Base-by-base conservation (phyloP, 1,139 yeast species). In the Arxiozyma slooffiae region DNA sequence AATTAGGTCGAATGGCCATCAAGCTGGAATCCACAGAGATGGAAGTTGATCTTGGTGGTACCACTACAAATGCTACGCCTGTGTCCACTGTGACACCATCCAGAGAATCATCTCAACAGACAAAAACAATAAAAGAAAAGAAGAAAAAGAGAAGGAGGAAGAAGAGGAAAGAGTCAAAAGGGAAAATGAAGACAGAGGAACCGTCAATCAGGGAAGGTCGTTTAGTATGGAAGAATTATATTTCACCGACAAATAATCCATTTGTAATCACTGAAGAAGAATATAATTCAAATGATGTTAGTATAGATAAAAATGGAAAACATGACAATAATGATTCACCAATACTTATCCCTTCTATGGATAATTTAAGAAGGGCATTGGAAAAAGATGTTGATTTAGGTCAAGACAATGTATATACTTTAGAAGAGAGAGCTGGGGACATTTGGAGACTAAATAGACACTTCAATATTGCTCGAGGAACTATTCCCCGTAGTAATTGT, bases 371-470 rank as follows among this genome's bases (percentile, higher is more conserved):
- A 41, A 24, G 18, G 5, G 44, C 44, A 24, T 18, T 41, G 18
- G 34, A 24, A 18, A 26, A 17, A 17, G 38, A 24, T 18, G 22
- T 24, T 41, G 23, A 40, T 23, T 7, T n/a, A 9, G 26, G 16
- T 8, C 24, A 14, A n/a, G 26, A 21, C 7, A 26, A 41, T n/a
- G 23, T 41, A 24, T 41, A 41, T 24, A 26, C 22, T 26, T 17
- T 24, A 18, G 37, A 41, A 17, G 17, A 26, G 14, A 24, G 44
- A 6, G 44, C 44, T 6, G 23, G 20, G 7, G 44, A 41, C 26
- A 41, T 41, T 17, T 41, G 44, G 44, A 41, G 30, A 26, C 17
- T 41, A 17, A 26, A 41, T 9, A 41, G 44, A 18, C 44, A 41
- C 11, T 41, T 41, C 16, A 41, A 41, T 18, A 26, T 41, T 26